Evolutionary conservation across 2,329 filamentous ascomycete species (phyloP).

Genomic region (Aaosphaeria arxii): DNA sequence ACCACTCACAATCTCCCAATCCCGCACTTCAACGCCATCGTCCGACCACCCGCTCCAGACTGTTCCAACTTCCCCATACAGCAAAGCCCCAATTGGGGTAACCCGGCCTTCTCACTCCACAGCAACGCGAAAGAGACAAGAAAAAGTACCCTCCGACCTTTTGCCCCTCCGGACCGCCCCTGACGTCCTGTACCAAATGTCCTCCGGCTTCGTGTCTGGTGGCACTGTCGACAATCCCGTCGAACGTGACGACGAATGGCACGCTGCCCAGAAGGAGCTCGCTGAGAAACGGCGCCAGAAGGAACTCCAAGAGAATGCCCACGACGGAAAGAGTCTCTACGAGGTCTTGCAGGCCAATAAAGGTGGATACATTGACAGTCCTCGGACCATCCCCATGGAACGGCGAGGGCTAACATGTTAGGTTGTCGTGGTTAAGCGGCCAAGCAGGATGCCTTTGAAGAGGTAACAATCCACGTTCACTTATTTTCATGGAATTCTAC

Average conservation of each 20-base stretch:
- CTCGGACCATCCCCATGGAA: neutral
- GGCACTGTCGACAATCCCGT: slow-evolving; percentile 44
- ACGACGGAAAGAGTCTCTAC: slow-evolving; percentile 63
- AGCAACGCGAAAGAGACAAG: too few species aligned
- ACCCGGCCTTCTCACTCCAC: too few species aligned
- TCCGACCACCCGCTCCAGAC: too few species aligned
- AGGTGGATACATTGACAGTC: slow-evolving; percentile 47
- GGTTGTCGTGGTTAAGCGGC: slow-evolving; percentile 53
- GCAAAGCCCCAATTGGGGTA: too few species aligned
- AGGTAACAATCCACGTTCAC: slow-evolving; percentile 38
- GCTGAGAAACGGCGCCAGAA: slow-evolving; percentile 58
- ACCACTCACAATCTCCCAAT: too few species aligned
- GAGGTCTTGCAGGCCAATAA: slow-evolving; percentile 81
- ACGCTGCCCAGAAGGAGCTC: slow-evolving; percentile 62
- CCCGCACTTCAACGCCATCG: too few species aligned
- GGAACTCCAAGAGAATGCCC: slow-evolving; percentile 49
- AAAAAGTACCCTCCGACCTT: too few species aligned
- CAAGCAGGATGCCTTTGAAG: slow-evolving; percentile 80
- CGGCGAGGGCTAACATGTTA: slow-evolving; percentile 28
- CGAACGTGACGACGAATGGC: slow-evolving; percentile 58
- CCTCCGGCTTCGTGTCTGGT: slow-evolving; percentile 54
- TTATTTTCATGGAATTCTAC: neutral
- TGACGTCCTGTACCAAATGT: slow-evolving; percentile 13
- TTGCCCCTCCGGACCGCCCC: too few species aligned
- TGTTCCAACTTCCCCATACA: too few species aligned